A percentile compares a stretch with the other conserved stretches of the same genome.
Evolutionary conservation across 2,329 filamentous ascomycete genomes (phyloP).

Genomic region (Cladosporium cucumerinum): DNA sequence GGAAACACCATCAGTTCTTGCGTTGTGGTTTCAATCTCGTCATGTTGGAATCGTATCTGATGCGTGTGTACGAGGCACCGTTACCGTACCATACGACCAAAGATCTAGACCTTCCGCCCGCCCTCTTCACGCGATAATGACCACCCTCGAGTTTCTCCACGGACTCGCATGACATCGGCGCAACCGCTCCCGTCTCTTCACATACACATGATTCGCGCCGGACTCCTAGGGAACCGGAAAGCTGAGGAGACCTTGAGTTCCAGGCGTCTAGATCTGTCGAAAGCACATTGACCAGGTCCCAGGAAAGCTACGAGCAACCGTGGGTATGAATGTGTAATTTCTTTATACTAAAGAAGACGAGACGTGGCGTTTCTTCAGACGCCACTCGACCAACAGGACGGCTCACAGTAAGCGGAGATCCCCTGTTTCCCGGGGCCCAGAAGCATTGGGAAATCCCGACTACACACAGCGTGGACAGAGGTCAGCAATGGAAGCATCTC

Average conservation of each 20-base stretch:
- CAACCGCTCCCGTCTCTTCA: neutral
- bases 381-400: neutral
- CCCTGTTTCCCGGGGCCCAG: neutral
- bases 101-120: neutral
- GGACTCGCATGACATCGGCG: neutral
- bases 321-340: neutral
- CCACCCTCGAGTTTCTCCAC: neutral
- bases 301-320: neutral
- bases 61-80: neutral
- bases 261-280: neutral
- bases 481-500: neutral
- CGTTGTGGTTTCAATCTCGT: neutral
- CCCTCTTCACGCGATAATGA: neutral
- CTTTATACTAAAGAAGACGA: neutral
- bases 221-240: neutral
- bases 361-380: neutral
- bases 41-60: neutral
- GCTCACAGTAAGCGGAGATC: neutral
- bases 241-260: neutral
- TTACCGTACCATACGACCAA: no score
- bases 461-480: neutral
- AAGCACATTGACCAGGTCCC: neutral
- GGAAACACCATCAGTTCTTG: neutral
- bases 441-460: neutral
- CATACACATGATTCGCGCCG: neutral